phyloP scores from a whole-genome alignment of 2,329 filamentous ascomycete genomes.

The Sarocladium kiliense region DNA sequence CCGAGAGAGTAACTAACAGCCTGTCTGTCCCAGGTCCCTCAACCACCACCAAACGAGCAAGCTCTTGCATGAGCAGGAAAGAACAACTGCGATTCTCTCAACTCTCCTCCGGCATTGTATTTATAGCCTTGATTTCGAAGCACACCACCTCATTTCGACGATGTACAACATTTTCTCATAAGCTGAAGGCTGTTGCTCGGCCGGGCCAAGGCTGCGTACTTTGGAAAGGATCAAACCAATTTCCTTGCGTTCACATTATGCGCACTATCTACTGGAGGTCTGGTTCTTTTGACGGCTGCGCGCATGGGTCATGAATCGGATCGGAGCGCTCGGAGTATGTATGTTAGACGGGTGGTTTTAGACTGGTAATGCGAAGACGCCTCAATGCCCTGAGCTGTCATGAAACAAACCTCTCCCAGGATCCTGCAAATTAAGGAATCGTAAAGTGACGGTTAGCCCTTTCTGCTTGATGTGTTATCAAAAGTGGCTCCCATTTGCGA shows the following conservation, averaged over 20 bases:
- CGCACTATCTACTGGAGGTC: background rate
- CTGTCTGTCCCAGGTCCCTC: background rate
- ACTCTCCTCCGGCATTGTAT: constrained; percentile 10
- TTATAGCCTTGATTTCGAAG: constrained; percentile 10
- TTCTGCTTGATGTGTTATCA: too few species aligned
- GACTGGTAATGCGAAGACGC: background rate
- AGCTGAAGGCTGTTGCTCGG: background rate
- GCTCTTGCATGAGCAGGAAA: constrained; percentile 3
- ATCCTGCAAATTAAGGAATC: too few species aligned
- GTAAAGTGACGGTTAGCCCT: too few species aligned
- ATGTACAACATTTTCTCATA: constrained; percentile 9
- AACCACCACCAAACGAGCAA: constrained; percentile 6
- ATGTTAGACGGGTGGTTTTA: constrained; percentile 6
- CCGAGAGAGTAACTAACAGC: background rate
- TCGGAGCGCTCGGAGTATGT: constrained; percentile 9
- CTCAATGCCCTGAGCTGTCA: background rate
- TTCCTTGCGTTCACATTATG: background rate
- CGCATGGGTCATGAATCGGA: constrained; percentile 8
- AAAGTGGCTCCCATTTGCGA: too few species aligned
- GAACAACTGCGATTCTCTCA: background rate
- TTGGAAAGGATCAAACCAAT: constrained; percentile 1
- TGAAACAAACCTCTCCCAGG: background rate
- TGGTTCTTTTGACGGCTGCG: background rate
- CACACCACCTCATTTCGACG: constrained; percentile 8
- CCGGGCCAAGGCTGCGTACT: background rate